Base-by-base conservation (phyloP, 1,284 basidiomycete species). In the Melampsora americana region DNA sequence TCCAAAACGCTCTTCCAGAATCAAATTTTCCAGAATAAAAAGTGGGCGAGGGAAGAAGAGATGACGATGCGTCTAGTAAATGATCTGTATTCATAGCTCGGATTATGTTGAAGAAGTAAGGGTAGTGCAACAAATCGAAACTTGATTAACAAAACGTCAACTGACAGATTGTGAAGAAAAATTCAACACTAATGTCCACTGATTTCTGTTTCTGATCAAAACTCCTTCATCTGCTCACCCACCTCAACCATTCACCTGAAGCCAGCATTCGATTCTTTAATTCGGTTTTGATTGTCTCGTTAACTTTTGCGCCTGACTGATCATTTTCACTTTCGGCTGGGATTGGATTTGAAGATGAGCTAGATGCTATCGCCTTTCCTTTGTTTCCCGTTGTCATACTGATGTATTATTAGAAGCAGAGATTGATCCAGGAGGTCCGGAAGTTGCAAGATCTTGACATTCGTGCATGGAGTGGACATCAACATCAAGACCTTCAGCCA, bases 231-330 rank as follows among this genome's bases (percentile, higher is more conserved):
- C 16, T 14, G 42, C 42, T 44, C 16, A 64, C 28, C 28, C 66
- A 73, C 71, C 64, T 59, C 18, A 64, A 50, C 71, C 71, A 73
- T 73, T 73, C 71, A 26, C 71, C 71, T 0, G 71, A 73, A 12
- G 32, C 71, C 5, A 73, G 50, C 71, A 73, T 73, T 2, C 71
- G 48, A 35, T 73, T 66, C 64, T 73, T 73, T 30, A 73, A 65
- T 23, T 73, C 62, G 16, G 6, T 59, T 6, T n/a, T 53, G 32
- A 73, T 60, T n/a, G 46, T 42, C 5, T 73, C 71, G 32, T 73
- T 64, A 30, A 73, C 20, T 44, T 44, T 44, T 44, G 42, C 3
- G 42, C 42, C 12, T 11, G 42, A 44, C 16, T 44, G 42, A 44
- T 44, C 42, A 44, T 44, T 44, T 11, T 44, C 42, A 44, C 42